Percentiles rank a stretch among this genome's conserved stretches.
These are phyloP conservation scores for Grifola frondosa DNA, from an alignment of 1,284 basidiomycete genomes.

Conservation along the genomic window DNA sequence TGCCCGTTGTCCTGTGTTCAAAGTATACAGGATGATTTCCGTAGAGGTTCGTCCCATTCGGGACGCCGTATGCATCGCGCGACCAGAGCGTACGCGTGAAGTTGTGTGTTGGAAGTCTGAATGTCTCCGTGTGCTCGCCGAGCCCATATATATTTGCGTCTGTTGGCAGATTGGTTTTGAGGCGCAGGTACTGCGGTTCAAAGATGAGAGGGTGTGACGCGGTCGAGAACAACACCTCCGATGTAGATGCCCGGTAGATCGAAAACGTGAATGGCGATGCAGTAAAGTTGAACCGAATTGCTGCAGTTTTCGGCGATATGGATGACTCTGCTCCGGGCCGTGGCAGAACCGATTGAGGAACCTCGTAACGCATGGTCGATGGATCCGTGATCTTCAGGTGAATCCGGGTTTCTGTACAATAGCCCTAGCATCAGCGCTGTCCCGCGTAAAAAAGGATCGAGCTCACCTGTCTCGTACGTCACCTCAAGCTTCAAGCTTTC, in stretches of 20 bases:
- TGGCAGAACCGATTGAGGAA: conserved; percentile 65
- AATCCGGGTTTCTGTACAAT: conserved; percentile 51
- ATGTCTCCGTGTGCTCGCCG: conserved; percentile 71
- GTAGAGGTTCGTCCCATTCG: conserved; percentile 58
- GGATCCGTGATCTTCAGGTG: conserved; percentile 75
- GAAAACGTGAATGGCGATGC: conserved; percentile 71
- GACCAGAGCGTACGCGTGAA: conserved; percentile 69
- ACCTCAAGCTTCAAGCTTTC: conserved; percentile 50
- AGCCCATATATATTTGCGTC: conserved; percentile 77
- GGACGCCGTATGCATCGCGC: conserved; percentile 61
- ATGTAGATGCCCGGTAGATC: conserved; percentile 53
- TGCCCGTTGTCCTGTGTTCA: conserved; percentile 62
- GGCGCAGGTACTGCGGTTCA: conserved; percentile 76
- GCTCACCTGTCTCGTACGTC: conserved; percentile 56
- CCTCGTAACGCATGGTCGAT: conserved; percentile 57
- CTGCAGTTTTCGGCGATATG: conserved; percentile 33
- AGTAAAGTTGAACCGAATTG: conserved; percentile 67
- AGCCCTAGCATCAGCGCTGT: neutral
- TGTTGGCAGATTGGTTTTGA: conserved; percentile 54
- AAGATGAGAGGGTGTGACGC: conserved; percentile 63
- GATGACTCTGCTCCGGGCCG: conserved; percentile 43
- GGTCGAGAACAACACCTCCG: conserved; percentile 72
- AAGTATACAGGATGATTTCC: conserved; percentile 72
- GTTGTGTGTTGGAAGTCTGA: conserved; percentile 61
- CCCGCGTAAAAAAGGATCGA: neutral